Percentiles rank a stretch among this genome's conserved stretches.
Conservation (phyloP, 495 filamentous ascomycete species). For the Penicillium ucsense region DNA sequence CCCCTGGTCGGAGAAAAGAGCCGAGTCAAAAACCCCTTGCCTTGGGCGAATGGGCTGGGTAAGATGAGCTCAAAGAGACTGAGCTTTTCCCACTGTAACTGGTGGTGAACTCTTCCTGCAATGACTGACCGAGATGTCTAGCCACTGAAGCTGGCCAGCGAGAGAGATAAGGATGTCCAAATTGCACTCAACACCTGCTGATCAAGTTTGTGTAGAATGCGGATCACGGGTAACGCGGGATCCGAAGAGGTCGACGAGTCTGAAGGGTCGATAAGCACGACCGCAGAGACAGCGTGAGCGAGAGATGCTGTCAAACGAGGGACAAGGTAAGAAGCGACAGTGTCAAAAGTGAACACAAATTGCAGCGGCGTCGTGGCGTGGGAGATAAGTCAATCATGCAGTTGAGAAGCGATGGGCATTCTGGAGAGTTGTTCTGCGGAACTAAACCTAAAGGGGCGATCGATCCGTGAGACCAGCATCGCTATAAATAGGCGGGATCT, state of each 20-base stretch:
- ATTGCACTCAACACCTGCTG: too few relatives aligned
- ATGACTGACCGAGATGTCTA: background rate
- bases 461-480: constrained; percentile 16
- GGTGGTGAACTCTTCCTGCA: too few relatives aligned
- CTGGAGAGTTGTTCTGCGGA: constrained; percentile 10
- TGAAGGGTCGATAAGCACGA: constrained; percentile 1
- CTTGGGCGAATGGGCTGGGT: constrained; percentile 4
- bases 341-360: background rate
- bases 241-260: background rate
- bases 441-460: constrained; percentile 17
- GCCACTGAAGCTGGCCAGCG: constrained; percentile 1
- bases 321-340: constrained; percentile 1
- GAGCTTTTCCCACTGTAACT: too few relatives aligned
- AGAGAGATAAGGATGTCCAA: too few relatives aligned
- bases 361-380: background rate
- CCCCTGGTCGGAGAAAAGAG: constrained; percentile 9
- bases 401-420: constrained; percentile 7
- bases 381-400: background rate
- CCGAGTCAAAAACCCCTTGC: constrained; percentile 17
- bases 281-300: background rate
- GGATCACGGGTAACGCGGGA: constrained; percentile 12
- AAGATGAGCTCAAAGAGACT: background rate
- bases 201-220: background rate
- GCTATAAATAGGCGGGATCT: constrained; percentile 17
- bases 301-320: constrained; percentile 7